phyloP scores from a whole-genome alignment of 106 monocot genomes.

The Dioscorea zingiberensis region DNA sequence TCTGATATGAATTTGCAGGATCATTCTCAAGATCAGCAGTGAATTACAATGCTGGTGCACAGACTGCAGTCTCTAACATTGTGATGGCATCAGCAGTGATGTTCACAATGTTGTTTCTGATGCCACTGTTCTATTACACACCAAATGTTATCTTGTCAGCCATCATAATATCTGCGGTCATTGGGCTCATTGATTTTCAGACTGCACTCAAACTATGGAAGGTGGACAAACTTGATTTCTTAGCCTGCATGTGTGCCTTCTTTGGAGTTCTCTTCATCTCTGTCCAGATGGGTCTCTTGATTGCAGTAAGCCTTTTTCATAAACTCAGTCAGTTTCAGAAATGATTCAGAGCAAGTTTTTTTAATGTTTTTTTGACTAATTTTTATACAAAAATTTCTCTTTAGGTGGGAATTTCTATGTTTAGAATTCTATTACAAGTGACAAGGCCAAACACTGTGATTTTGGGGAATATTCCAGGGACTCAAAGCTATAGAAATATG shows the following conservation, averaged over 20 bases:
- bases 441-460: slow-evolving; percentile 60
- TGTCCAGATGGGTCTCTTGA: slow-evolving; percentile 58
- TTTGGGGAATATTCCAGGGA: slow-evolving; percentile 53
- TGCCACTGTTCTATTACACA: slow-evolving; percentile 73
- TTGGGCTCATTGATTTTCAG: slow-evolving; percentile 43
- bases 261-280: slow-evolving; percentile 74
- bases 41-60: slow-evolving; percentile 63
- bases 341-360: too few relatives aligned
- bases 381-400: not conserved
- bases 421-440: slow-evolving; percentile 69
- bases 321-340: too few relatives aligned
- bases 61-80: slow-evolving; percentile 67
- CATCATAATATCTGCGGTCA: slow-evolving; percentile 6
- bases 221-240: slow-evolving; percentile 72
- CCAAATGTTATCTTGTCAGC: slow-evolving; percentile 61
- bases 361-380: too few relatives aligned
- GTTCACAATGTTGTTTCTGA: slow-evolving; percentile 65
- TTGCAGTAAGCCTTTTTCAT: slow-evolving; percentile 40
- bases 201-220: slow-evolving; percentile 52
- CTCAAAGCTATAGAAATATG: slow-evolving; percentile 47
- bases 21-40: slow-evolving; percentile 62
- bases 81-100: slow-evolving; percentile 74
- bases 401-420: slow-evolving; percentile 55
- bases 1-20: slow-evolving; percentile 15
- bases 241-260: slow-evolving; percentile 63